Evolutionary conservation across 306 rosid species (phyloP), one percentile per base, ranked within the genome.

Genomic region (Vigna angularis): DNA sequence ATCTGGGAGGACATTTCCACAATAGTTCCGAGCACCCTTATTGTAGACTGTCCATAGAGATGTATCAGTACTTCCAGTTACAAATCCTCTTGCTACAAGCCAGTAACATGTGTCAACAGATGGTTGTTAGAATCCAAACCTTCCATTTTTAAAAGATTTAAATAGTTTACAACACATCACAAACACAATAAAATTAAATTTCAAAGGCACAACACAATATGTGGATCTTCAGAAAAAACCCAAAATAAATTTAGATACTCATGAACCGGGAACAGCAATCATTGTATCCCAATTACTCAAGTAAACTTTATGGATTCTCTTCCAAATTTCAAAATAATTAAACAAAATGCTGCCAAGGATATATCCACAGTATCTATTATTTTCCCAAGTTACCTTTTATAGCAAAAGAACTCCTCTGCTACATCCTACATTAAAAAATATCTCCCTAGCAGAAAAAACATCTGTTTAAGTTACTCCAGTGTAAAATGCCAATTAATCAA

Each of bases 21-120:
- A 95, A 70, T 95, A 95, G 77, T 87, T 90, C 15, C 96, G 88
- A 71, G 75, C 75, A 42, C 99, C 98, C 7, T 86, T 92, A 18
- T 87, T 84, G 88, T 95, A 95, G 79, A 93, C 94, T 6, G 96
- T 95, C 99, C 99, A 95, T 79, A 95, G 79, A 17, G 97, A 93
- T 9, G 99, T 95, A 83, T 95, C 99, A 0, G 99, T 95, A 70
- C 98, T 95, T 84, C 99, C 99, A n/a, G 99, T 95, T 77, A 95
- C 93, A 85, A 65, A 95, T 30, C 99, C 97, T 90, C 99, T 88
- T 74, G 86, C 99, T 93, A 79, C 80, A 88, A 76, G 75, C 61
- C 28, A 78, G 74, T 2, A 79, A 48, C 42, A 59, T 38, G 70
- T 77, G 61, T 79, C 66, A 85, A 78, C 30, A 18, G 28, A 44